These are phyloP conservation scores for Cutaneotrichosporon sp. DNA, from an alignment of 1,284 basidiomycete genomes.

Conservation along the genomic window DNA sequence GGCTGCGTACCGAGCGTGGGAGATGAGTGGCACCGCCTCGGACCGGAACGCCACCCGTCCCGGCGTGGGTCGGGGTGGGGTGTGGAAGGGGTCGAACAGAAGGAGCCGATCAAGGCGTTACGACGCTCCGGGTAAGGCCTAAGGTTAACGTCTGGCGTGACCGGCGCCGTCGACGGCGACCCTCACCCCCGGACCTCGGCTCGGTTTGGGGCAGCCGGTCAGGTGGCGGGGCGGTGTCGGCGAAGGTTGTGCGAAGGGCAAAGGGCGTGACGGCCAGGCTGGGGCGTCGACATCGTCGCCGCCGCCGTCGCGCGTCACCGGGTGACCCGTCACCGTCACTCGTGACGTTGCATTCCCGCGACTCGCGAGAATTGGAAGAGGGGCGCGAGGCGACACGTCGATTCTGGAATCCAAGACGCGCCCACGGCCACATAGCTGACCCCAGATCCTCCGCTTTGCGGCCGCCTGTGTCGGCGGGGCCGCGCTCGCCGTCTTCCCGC, in stretches of 20 bases:
- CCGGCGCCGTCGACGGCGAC: no score
- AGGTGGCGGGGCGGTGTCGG: not conserved
- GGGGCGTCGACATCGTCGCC: not conserved
- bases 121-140: no score
- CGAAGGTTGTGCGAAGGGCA: not conserved
- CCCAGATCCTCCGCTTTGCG: conserved; percentile 20
- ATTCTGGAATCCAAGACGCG: not conserved
- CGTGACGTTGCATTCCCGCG: not conserved
- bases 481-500: conserved; percentile 34
- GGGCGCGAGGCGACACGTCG: not conserved
- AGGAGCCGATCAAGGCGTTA: no score
- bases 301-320: not conserved
- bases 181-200: no score
- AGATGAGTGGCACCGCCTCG: no score
- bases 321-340: not conserved
- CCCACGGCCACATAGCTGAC: not conserved
- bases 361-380: not conserved
- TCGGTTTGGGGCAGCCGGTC: no score
- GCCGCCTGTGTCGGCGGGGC: conserved; percentile 25
- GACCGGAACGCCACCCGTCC: no score
- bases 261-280: no score
- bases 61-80: no score
- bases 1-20: no score
- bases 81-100: no score
- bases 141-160: no score